Conservation (phyloP, 352 stramenopile species). For the Globisporangium mamillatum region DNA sequence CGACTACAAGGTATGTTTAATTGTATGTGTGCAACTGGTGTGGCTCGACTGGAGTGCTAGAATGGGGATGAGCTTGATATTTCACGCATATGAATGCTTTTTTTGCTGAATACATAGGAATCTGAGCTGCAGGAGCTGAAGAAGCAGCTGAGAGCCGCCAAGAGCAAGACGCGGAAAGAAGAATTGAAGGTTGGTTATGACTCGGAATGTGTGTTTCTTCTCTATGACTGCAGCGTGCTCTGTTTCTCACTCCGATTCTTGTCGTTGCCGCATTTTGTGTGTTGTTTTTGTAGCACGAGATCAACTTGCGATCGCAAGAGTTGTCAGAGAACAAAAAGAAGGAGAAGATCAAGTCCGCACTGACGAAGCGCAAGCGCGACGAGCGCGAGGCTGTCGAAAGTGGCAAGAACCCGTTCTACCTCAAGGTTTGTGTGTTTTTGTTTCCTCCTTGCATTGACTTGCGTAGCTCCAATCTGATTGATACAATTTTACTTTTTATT, state of each 20-base stretch:
- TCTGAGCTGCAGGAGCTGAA: constrained; percentile 83
- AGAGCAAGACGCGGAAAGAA: constrained; percentile 65
- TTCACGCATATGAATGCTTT: neutral
- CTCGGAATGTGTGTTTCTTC: neutral
- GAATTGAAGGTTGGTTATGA: constrained; percentile 64
- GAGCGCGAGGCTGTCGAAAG: constrained; percentile 87
- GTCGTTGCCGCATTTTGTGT: neutral
- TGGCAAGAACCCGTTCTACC: constrained; percentile 90
- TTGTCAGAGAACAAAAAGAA: constrained; percentile 73
- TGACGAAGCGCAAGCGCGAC: constrained; percentile 82
- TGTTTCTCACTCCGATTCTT: neutral
- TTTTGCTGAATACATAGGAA: constrained; percentile 32
- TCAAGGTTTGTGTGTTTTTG: constrained; percentile 53
- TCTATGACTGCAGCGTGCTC: neutral
- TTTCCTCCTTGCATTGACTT: constrained; percentile 2
- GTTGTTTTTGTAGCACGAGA: constrained; percentile 42
- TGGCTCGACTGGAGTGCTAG: neutral
- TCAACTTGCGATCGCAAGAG: constrained; percentile 67
- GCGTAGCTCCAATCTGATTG: constrained; percentile 1
- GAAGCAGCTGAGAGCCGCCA: constrained; percentile 68
- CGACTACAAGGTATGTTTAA: constrained; percentile 66
- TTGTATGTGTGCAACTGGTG: too few relatives aligned
- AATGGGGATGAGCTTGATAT: neutral
- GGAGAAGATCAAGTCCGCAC: constrained; percentile 60
- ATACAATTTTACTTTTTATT: neutral